Evolutionary conservation across 805 yeast genomes (phyloP), one percentile per base, ranked within the genome.

Genomic region (Starmerella floris): DNA sequence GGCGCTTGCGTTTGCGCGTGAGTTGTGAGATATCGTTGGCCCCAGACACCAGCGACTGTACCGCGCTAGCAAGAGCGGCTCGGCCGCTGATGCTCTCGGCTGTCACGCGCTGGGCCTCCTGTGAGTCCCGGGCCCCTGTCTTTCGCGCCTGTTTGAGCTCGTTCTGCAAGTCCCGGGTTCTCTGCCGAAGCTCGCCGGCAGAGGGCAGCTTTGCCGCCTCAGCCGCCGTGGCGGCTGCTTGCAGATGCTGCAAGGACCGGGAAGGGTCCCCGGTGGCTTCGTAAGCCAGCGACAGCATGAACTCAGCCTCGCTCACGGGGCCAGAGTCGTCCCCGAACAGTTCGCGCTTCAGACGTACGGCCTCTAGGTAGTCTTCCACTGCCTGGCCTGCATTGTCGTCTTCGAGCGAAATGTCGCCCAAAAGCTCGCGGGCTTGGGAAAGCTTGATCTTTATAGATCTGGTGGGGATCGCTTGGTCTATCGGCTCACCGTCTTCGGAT

Each of bases 401-500:
- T 56, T 88, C 98, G 35, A 87, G 66, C 0, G 94, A 79, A 9
- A 87, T 80, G 57, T 88, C 96, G 26, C 97, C 97, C 16, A 85
- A 66, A 10, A 87, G 61, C 55, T 81, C 87, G 57, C 77, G 80
- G 1, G 78, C 72, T 43, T 83, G 87, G 0, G 87, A 76, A 20
- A 85, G 63, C 49, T 75, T 80, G 8, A n/a, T 11, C 17, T 11
- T 30, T n/a, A n/a, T n/a, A n/a, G 11, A 13, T 25, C 28, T 8
- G 13, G 11, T 25, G n/a, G n/a, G n/a, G n/a, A n/a, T n/a, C n/a
- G n/a, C n/a, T n/a, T n/a, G n/a, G n/a, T n/a, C n/a, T n/a, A n/a
- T n/a, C n/a, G n/a, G n/a, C n/a, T n/a, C n/a, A n/a, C n/a, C n/a
- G n/a, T n/a, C n/a, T n/a, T n/a, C n/a, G n/a, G n/a, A n/a, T n/a